phyloP scores from a whole-genome alignment of 345 rosid genomes.

The Gossypium ekmanianum region DNA sequence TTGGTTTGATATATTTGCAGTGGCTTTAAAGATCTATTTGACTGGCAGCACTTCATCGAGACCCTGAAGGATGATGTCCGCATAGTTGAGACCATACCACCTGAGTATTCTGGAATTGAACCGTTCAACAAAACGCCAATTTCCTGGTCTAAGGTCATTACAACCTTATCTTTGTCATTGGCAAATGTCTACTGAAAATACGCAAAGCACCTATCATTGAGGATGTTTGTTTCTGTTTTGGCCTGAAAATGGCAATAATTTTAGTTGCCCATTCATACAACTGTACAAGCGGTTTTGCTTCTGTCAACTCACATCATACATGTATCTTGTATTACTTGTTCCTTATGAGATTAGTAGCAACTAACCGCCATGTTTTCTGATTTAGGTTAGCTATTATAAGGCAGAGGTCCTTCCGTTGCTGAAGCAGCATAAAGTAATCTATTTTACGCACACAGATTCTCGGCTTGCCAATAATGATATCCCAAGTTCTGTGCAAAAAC shows the following conservation, averaged over 20 bases:
- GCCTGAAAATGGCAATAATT: not conserved
- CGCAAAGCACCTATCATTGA: not conserved
- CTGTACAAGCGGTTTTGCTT: not conserved
- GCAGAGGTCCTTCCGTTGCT: constrained; percentile 68
- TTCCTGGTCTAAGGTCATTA: constrained; percentile 89
- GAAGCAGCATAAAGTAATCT: constrained; percentile 81
- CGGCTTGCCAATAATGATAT: constrained; percentile 86
- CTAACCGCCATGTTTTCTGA: constrained; percentile 15
- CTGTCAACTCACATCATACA: not conserved
- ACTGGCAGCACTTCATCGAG: constrained; percentile 83
- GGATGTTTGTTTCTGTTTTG: not conserved
- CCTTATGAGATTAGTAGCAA: not conserved
- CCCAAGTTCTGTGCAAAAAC: constrained; percentile 62
- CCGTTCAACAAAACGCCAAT: constrained; percentile 78
- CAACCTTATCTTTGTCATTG: not conserved
- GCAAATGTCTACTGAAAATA: not conserved
- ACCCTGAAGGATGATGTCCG: constrained; percentile 75
- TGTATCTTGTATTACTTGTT: not conserved
- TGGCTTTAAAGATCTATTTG: constrained; percentile 92
- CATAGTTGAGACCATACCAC: constrained; percentile 73
- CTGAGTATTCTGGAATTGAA: constrained; percentile 50
- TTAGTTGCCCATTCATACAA: not conserved
- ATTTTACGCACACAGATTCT: constrained; percentile 90
- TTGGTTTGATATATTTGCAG: constrained; percentile 36
- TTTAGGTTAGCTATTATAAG: constrained; percentile 83